These are phyloP conservation scores for Hordeum marinum DNA, from an alignment of 176 grass and related monocot species.

Conservation along the genomic window DNA sequence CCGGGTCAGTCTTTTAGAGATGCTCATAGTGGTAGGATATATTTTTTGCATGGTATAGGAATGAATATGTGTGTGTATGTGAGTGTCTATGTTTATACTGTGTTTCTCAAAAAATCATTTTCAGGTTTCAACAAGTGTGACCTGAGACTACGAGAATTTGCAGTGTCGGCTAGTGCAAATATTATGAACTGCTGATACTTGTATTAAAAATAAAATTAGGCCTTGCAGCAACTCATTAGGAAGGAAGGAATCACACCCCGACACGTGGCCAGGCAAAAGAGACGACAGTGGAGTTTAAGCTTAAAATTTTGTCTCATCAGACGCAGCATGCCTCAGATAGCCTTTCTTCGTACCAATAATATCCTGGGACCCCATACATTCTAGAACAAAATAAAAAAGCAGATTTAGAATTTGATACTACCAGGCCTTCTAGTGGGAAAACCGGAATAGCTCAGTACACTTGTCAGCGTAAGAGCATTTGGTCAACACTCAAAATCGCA, in stretches of 20 bases:
- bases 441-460: conserved; percentile 16
- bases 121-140: background rate
- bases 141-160: background rate
- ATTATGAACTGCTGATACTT: background rate
- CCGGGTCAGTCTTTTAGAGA: too few relatives aligned
- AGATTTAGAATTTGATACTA: background rate
- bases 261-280: conserved; percentile 32
- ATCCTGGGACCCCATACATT: conserved; percentile 21
- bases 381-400: conserved; percentile 15
- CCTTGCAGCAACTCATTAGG: background rate
- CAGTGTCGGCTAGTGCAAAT: background rate
- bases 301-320: conserved; percentile 29
- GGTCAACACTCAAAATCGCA: conserved; percentile 15
- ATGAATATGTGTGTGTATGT: too few relatives aligned
- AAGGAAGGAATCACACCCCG: background rate
- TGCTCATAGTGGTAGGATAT: too few relatives aligned
- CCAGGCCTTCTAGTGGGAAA: conserved; percentile 3
- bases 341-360: conserved; percentile 49
- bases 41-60: too few relatives aligned
- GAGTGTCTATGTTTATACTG: too few relatives aligned
- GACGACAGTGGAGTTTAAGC: conserved; percentile 37
- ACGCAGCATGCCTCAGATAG: conserved; percentile 32
- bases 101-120: background rate
- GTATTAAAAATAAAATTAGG: conserved; percentile 4
- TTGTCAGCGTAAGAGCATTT: conserved; percentile 22